A percentile compares a stretch with the other conserved stretches of the same genome.
Conservation (phyloP, 768 basidiomycete species). For the Agrocybe pediades region DNA sequence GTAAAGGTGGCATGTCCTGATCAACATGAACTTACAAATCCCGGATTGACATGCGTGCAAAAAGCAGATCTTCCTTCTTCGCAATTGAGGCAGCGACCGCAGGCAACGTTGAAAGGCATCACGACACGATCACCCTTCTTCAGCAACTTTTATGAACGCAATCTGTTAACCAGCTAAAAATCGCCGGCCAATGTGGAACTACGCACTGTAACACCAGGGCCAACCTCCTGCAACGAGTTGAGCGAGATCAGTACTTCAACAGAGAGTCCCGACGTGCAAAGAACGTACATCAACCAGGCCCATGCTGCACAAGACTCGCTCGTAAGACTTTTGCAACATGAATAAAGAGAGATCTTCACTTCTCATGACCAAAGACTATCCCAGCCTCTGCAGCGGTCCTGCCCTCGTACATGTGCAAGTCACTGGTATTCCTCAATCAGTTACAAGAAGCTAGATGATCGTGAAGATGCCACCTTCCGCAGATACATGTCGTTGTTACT, state of each 20-base stretch:
- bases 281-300: slow-evolving; percentile 48
- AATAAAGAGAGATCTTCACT: slow-evolving; percentile 27
- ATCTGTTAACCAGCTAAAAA: neutral
- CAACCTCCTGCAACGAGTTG: slow-evolving; percentile 37
- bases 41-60: slow-evolving; percentile 59
- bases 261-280: neutral
- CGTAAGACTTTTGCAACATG: neutral
- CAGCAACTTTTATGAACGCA: slow-evolving; percentile 33
- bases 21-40: slow-evolving; percentile 42
- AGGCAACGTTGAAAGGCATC: slow-evolving; percentile 62
- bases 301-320: slow-evolving; percentile 30
- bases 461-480: slow-evolving; percentile 39
- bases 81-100: slow-evolving; percentile 59
- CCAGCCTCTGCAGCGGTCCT: slow-evolving; percentile 51
- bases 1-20: neutral
- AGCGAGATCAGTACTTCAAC: neutral
- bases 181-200: neutral
- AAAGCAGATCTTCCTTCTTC: slow-evolving; percentile 55
- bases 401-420: slow-evolving; percentile 60
- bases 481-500: slow-evolving; percentile 56
- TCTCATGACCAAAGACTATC: slow-evolving; percentile 57
- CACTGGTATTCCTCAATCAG: slow-evolving; percentile 26
- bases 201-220: slow-evolving; percentile 42
- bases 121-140: slow-evolving; percentile 63
- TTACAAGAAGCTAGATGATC: neutral